These are phyloP conservation scores for Xylariaceae sp. DNA, from an alignment of 2,329 filamentous ascomycete species.

Conservation along the genomic window DNA sequence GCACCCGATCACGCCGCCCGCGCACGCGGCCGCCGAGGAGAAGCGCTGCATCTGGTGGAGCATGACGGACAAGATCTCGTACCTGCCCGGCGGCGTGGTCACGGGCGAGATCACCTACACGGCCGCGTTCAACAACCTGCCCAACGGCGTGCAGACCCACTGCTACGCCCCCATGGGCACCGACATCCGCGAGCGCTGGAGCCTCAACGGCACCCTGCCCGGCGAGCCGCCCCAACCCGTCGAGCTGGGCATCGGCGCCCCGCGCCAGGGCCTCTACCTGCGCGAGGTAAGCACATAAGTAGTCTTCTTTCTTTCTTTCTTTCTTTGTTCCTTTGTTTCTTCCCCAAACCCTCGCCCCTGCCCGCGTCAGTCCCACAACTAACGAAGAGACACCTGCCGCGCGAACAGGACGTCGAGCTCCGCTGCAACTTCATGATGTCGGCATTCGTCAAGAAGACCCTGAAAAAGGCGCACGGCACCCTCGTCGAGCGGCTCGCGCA, in stretches of 20 bases:
- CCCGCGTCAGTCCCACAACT: too few species aligned
- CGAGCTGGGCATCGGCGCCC: slow-evolving; percentile 68
- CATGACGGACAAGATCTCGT: slow-evolving; percentile 75
- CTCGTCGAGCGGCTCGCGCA: slow-evolving; percentile 67
- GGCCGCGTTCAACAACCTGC: slow-evolving; percentile 76
- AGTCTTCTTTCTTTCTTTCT: not conserved
- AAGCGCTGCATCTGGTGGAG: slow-evolving; percentile 75
- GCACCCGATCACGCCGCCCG: slow-evolving; percentile 67
- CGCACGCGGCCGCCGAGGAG: slow-evolving; percentile 71
- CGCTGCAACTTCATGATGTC: slow-evolving; percentile 77
- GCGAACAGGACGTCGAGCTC: slow-evolving; percentile 69
- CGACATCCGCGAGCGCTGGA: slow-evolving; percentile 79
- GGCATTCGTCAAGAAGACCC: slow-evolving; percentile 78
- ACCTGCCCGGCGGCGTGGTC: slow-evolving; percentile 68
- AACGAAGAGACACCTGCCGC: not conserved
- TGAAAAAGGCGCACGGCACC: slow-evolving; percentile 73
- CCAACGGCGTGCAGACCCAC: slow-evolving; percentile 77
- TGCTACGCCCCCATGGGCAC: slow-evolving; percentile 81
- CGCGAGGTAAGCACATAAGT: slow-evolving; percentile 63
- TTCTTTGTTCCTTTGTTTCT: not conserved
- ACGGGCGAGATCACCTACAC: slow-evolving; percentile 75
- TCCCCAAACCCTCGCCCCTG: not conserved
- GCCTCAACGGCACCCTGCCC: slow-evolving; percentile 69
- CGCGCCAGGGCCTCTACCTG: slow-evolving; percentile 72
- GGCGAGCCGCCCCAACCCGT: slow-evolving; percentile 68